Percentiles rank a stretch among this genome's conserved stretches.
phyloP scores from a whole-genome alignment of 2,329 filamentous ascomycete genomes.

The Microdochium nivale region DNA sequence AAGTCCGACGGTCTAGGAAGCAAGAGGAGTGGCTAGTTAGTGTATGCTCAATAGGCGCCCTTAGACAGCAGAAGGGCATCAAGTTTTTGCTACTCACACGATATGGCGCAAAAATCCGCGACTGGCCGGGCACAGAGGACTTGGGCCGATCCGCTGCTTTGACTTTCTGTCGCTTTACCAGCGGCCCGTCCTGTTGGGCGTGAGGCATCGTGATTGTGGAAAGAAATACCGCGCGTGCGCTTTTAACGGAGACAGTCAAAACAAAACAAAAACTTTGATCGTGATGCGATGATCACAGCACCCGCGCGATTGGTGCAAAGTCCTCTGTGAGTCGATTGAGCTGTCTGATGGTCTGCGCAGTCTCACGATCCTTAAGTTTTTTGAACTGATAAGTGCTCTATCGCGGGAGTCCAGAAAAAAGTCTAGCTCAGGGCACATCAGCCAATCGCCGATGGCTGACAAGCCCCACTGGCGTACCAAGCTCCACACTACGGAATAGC shows the following conservation, averaged over 20 bases:
- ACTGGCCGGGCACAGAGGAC: slow-evolving; percentile 39
- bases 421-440: not conserved
- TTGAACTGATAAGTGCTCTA: not conserved
- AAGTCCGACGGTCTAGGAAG: slow-evolving; percentile 71
- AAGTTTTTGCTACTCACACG: slow-evolving; percentile 48
- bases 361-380: not conserved
- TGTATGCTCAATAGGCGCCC: slow-evolving; percentile 1
- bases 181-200: slow-evolving; percentile 49
- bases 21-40: slow-evolving; percentile 2
- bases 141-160: slow-evolving; percentile 29
- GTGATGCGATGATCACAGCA: not conserved
- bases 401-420: not conserved
- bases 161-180: slow-evolving; percentile 71
- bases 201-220: slow-evolving; percentile 40
- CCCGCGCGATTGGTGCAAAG: not conserved
- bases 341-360: not conserved
- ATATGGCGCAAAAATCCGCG: slow-evolving; percentile 88
- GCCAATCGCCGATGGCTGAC: not conserved
- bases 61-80: too few species aligned
- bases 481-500: too few species aligned
- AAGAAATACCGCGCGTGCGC: too few species aligned
- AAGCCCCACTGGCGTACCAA: not conserved
- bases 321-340: not conserved
- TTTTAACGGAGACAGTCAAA: too few species aligned
- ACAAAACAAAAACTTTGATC: too few species aligned